Percentiles rank a stretch among this genome's conserved stretches.
Evolutionary conservation across 2,329 filamentous ascomycete genomes (phyloP).

Genomic region (Aureobasidium lini): DNA sequence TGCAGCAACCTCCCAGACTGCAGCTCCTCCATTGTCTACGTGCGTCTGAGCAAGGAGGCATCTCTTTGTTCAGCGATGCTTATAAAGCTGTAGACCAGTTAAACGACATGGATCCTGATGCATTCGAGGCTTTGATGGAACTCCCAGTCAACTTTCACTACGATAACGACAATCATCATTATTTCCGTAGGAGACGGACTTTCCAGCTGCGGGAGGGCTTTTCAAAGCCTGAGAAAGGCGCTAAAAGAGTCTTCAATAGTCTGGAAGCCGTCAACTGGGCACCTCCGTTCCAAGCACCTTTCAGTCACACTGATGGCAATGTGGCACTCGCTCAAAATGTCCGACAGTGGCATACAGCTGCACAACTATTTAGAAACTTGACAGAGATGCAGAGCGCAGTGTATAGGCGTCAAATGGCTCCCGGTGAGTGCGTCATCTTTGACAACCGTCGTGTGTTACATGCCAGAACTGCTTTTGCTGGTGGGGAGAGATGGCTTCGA

Average conservation of each 20-base stretch:
- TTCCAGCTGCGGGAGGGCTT: background rate
- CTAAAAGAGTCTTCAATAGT: conserved; percentile 16
- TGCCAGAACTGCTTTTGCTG: conserved; percentile 69
- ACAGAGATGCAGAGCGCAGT: conserved; percentile 54
- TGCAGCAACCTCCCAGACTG: conserved; percentile 67
- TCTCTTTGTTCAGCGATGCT: conserved; percentile 78
- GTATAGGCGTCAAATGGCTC: conserved; percentile 64
- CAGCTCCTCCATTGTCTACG: conserved; percentile 86
- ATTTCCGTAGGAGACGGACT: conserved; percentile 20
- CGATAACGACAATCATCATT: conserved; percentile 41
- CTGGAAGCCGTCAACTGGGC: conserved; percentile 29
- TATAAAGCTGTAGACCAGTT: conserved; percentile 49
- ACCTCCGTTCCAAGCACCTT: conserved; percentile 31
- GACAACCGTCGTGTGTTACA: conserved; percentile 82
- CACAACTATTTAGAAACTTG: conserved; percentile 48
- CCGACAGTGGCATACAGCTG: conserved; percentile 42
- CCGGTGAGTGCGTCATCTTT: conserved; percentile 89
- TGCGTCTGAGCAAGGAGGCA: conserved; percentile 71
- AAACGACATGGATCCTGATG: conserved; percentile 12
- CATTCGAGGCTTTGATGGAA: conserved; percentile 15
- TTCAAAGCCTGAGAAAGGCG: background rate
- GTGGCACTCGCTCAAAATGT: conserved; percentile 14
- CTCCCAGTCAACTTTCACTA: conserved; percentile 41
- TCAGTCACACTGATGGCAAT: conserved; percentile 7
- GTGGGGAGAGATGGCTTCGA: conserved; percentile 66